phyloP scores from a whole-genome alignment of 495 filamentous ascomycete species.

The Penicillium alfredii region DNA sequence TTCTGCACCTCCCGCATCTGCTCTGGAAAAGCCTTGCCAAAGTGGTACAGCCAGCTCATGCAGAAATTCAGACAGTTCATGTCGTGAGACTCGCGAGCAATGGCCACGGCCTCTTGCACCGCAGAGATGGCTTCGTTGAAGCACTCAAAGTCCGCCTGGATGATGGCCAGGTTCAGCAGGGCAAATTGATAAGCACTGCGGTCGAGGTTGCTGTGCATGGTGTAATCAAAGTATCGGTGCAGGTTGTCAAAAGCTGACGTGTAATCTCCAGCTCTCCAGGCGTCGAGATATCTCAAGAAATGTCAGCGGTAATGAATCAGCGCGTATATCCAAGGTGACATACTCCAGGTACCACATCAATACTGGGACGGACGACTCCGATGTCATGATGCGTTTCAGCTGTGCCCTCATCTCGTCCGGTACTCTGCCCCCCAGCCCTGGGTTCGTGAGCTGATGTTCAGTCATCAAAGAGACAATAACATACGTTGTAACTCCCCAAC shows the following conservation, averaged over 20 bases:
- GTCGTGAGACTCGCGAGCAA: conserved; percentile 87
- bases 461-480: conserved; percentile 16
- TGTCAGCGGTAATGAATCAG: conserved; percentile 7
- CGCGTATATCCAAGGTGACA: conserved; percentile 16
- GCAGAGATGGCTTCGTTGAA: conserved; percentile 84
- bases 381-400: conserved; percentile 60
- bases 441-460: conserved; percentile 22
- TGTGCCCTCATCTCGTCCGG: conserved; percentile 61
- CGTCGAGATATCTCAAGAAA: conserved; percentile 67
- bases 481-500: conserved; percentile 78
- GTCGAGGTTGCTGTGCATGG: conserved; percentile 74
- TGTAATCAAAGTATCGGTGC: conserved; percentile 96
- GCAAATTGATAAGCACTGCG: conserved; percentile 94
- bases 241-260: conserved; percentile 82
- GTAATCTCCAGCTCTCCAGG: conserved; percentile 89
- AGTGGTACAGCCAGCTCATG: conserved; percentile 96
- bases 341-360: conserved; percentile 73
- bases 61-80: conserved; percentile 91
- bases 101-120: conserved; percentile 87
- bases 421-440: conserved; percentile 62
- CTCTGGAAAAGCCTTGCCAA: conserved; percentile 75
- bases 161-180: conserved; percentile 83
- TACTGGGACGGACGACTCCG: conserved; percentile 61
- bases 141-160: conserved; percentile 94
- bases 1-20: conserved; percentile 65